Base-by-base conservation (phyloP, 805 yeast species). In the Myxozyma lipomycoides region DNA sequence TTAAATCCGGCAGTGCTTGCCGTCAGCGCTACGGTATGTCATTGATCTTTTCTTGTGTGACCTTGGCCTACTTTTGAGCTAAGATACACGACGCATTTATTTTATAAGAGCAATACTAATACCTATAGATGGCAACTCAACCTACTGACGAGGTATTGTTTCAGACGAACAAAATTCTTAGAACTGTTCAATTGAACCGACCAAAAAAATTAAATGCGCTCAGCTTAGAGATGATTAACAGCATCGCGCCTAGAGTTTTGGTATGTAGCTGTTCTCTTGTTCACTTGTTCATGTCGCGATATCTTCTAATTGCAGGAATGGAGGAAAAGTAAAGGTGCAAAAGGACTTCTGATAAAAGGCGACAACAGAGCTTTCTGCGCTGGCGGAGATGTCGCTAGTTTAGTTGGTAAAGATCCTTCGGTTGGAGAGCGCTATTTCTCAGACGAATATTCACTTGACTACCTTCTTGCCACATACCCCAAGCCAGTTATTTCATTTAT, bases 401-500 rank as follows among this genome's bases (percentile, higher is more conserved):
- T 28, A 62, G 95, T 91, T 12, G 48, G 59, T 23, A 52, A 55
- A 9, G 60, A 61, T 21, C 61, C 63, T 4, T 40, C 63, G 15
- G 71, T 80, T 30, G 78, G 78, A 28, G 32, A 28, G 32, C 32
- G 32, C 51, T 86, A 84, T 69, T 91, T 93, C 73, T 78, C 79
- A 53, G 67, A 75, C 48, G 98, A 91, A 70, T 91, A 93, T 71
- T 79, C 83, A 55, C 71, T 93, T 63, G 82, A 93, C 72, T 85
- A 82, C 63, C 71, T 83, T 45, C 73, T 90, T 53, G 83, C 95
- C 7, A 82, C 91, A n/a, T 89, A 81, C 54, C 73, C 82, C 51
- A 91, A 89, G 72, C 98, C 98, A 1, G 76, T 86, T 53, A 82
- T 93, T n/a, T 74, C 95, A 0, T 63, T 88, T 35, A 83, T 85